Evolutionary conservation across 2,329 filamentous ascomycete genomes (phyloP).

Genomic region (Coniella vitis): DNA sequence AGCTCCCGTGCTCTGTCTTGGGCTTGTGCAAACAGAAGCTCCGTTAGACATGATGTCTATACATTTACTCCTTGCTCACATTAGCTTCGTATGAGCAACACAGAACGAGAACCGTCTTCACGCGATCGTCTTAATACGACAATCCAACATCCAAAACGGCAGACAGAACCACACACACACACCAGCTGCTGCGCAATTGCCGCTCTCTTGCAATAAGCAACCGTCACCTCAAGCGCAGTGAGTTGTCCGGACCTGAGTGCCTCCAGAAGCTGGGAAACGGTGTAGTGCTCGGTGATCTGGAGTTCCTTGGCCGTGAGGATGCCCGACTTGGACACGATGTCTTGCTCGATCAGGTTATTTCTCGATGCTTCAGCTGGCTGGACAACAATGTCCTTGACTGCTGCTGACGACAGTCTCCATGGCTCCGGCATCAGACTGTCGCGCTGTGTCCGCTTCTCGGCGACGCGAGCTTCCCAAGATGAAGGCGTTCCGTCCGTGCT

Average conservation of each 20-base stretch:
- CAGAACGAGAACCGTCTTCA: no score
- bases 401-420: slow-evolving; percentile 7
- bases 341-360: slow-evolving; percentile 14
- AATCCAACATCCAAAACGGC: no score
- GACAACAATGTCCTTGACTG: background rate
- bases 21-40: slow-evolving; percentile 12
- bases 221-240: slow-evolving; percentile 12
- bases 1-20: slow-evolving; percentile 11
- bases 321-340: slow-evolving; percentile 4
- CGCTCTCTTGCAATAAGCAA: slow-evolving; percentile 15
- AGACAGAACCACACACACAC: background rate
- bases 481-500: background rate
- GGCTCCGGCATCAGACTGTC: slow-evolving; percentile 6
- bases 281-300: slow-evolving; percentile 11
- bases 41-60: slow-evolving; percentile 15
- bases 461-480: slow-evolving; percentile 6
- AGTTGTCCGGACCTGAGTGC: slow-evolving; percentile 8
- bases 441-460: slow-evolving; percentile 5
- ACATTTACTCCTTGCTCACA: background rate
- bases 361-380: slow-evolving; percentile 10
- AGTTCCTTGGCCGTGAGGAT: slow-evolving; percentile 13
- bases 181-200: slow-evolving; percentile 16
- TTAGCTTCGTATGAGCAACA: no score
- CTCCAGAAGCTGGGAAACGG: slow-evolving; percentile 7
- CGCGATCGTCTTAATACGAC: no score